Evolutionary conservation across 495 filamentous ascomycete genomes (phyloP), one percentile per base, ranked within the genome.

Genomic region (Halenospora varia): DNA sequence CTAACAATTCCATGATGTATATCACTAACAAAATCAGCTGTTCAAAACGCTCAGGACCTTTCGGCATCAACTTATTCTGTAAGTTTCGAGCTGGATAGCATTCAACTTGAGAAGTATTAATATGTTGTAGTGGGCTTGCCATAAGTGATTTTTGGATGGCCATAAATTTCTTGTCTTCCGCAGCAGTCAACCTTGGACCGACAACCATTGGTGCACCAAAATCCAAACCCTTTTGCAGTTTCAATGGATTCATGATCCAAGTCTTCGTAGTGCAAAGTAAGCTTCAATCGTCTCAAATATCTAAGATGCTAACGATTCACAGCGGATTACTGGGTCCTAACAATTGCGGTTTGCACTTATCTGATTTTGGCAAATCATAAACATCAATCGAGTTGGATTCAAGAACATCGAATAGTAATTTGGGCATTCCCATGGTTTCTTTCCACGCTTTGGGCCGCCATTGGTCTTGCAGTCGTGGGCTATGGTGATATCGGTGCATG

Each of bases 181-280:
- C 73, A 6, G 67, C 71, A 10, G 57, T 72, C 48, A 72, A 72
- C 53, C 59, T 75, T 9, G 55, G 57, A 9, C 69, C 73, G 0
- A 47, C 65, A 17, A 63, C 60, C 25, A 70, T 77, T 35, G 68
- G 68, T 3, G 66, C 62, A 9, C 66, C 71, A 0, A 55, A 60
- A 10, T 63, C 66, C 40, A 65, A 66, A 45, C 41, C 19, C 6
- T 75, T 77, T 59, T 77, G 74, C 59, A 71, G 60, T 52, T 70
- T 73, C 56, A 77, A 77, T 58, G 74, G 74, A 3, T 77, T 71
- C 63, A 67, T 72, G 66, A 73, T 73, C 9, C 74, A 77, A 51
- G 57, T 72, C 9, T 77, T 77, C 48, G 73, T 77, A 24, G 67
- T 77, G 4, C 74, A 77, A 62, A 77, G 68, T 70, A 57, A 41